phyloP scores from a whole-genome alignment of 441 rosid species.

The Populus hybrid region DNA sequence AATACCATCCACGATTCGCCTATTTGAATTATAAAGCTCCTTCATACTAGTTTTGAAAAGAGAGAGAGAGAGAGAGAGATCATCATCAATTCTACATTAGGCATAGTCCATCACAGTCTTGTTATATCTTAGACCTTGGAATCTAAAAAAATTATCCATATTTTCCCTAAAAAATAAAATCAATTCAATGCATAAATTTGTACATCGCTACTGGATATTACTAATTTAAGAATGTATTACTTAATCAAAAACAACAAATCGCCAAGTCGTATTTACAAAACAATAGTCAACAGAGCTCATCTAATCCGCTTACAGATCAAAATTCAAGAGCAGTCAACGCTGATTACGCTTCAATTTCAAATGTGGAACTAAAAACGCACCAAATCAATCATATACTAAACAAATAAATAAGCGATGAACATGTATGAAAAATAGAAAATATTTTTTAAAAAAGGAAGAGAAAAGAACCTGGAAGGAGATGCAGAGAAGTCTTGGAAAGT shows the following conservation, averaged over 20 bases:
- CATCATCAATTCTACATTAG: not conserved
- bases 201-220: not conserved
- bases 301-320: conserved; percentile 20
- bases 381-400: conserved; percentile 12
- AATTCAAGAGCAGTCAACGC: conserved; percentile 25
- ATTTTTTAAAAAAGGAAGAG: too few species aligned
- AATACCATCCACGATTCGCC: not conserved
- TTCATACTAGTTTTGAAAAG: not conserved
- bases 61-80: too few species aligned
- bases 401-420: not conserved
- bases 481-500: conserved; percentile 34
- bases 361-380: not conserved
- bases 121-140: not conserved
- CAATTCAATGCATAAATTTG: conserved; percentile 2
- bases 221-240: not conserved
- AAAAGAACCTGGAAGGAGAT: conserved; percentile 65
- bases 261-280: conserved; percentile 1
- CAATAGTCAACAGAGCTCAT: conserved; percentile 11
- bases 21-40: not conserved
- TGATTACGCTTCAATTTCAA: not conserved
- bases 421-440: not conserved
- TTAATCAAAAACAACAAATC: conserved; percentile 1
- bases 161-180: not conserved
- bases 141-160: not conserved
- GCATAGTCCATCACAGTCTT: not conserved